Percentiles rank a stretch among this genome's conserved stretches.
Conservation (phyloP, 495 filamentous ascomycete genomes). For the Neurospora africana region DNA sequence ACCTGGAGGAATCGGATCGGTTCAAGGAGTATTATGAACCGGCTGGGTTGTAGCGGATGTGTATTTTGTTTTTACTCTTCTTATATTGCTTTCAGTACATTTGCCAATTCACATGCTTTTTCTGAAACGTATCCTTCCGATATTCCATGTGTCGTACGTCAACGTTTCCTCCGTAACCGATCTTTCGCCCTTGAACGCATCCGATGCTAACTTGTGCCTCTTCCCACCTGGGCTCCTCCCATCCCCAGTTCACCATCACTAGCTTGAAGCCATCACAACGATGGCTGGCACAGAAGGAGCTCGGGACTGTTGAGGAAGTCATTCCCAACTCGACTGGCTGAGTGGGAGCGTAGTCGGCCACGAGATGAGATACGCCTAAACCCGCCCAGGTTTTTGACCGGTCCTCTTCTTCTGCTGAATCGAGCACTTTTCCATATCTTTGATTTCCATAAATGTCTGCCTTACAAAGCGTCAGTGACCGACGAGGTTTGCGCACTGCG, state of each 20-base stretch:
- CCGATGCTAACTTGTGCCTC: not conserved
- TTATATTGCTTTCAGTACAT: not conserved
- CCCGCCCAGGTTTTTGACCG: no score
- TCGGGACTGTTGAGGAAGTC: no score
- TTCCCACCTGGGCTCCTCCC: not conserved
- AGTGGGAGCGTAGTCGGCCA: no score
- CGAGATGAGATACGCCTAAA: no score
- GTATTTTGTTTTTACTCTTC: not conserved
- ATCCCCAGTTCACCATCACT: not conserved
- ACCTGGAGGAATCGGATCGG: constrained; percentile 54
- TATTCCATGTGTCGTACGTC: not conserved
- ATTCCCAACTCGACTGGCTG: no score
- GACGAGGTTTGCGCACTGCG: no score
- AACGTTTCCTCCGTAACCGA: not conserved
- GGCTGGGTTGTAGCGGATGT: not conserved
- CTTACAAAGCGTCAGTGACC: no score
- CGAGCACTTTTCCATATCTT: no score
- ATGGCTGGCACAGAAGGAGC: no score
- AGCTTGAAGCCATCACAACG: no score
- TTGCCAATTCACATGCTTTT: not conserved
- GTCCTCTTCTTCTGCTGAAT: no score
- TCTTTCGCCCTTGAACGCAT: not conserved
- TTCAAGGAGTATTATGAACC: constrained; percentile 65
- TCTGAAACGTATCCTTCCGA: not conserved
- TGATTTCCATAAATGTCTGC: no score